Base-by-base conservation (phyloP, 129 eudicot genomes). In the Flaveria trinervia region DNA sequence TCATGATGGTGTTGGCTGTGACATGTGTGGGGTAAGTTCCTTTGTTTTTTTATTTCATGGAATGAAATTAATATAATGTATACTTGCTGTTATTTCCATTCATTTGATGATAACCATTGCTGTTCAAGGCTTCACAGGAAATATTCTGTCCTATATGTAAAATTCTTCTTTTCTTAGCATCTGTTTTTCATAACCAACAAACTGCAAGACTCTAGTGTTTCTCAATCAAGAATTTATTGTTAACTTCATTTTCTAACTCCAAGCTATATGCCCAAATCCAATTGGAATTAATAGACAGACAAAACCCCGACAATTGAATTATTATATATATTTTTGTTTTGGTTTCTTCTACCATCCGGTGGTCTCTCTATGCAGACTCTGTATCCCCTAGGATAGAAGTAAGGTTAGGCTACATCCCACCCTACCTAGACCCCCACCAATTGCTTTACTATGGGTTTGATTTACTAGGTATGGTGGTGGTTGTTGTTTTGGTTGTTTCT, bases 1-100 rank as follows among this genome's bases (percentile, higher is more conserved):
- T 65, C 97, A 91, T 66, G n/a, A 57, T 49, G 78, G 80, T 73
- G 82, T 70, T 77, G 97, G 95, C 72, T 88, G 95, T 80, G 97
- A 91, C 80, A 77, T 79, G 82, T 91, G 97, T 62, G 97, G 95
- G 80, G 95, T 91, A 89, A 76, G 82, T 68, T 74, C 20, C 57
- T 50, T 71, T 62, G 16, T 18, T 56, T 16, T 16, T 45, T 30
- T 11, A 20, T 45, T 67, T 18, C 57, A 50, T 55, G 28, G 33
- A 7, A 51, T 51, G 39, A 54, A 23, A 14, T 39, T 43, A 23
- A 26, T 65, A 9, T 10, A 64, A 67, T 77, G 11, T 66, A 26
- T 66, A 18, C 66, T 36, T 72, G 20, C 25, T 15, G 0, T 36
- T 14, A 61, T 45, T 25, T 61, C 18, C 9, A 1, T 50, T 25